These are phyloP conservation scores for Xylaria scruposa DNA, from an alignment of 495 filamentous ascomycete genomes.

Conservation along the genomic window DNA sequence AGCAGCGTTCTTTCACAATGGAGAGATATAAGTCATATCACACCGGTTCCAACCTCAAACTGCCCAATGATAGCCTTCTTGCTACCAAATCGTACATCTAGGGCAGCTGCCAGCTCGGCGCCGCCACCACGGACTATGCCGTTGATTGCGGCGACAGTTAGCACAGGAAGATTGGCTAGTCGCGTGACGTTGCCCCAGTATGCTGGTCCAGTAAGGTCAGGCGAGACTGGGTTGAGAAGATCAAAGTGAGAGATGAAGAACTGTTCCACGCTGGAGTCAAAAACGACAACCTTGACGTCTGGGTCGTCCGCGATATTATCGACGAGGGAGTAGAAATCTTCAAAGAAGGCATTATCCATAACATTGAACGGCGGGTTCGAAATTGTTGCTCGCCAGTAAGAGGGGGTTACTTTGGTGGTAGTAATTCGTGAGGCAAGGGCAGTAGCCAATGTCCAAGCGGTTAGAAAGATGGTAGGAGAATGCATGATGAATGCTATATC, in stretches of 20 bases:
- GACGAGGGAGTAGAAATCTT: not conserved
- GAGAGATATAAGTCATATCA: not conserved
- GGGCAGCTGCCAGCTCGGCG: not conserved
- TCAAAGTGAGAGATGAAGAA: slow-evolving; percentile 2
- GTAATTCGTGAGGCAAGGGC: not conserved
- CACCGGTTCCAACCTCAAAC: not conserved
- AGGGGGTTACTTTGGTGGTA: not conserved
- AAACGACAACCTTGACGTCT: not conserved
- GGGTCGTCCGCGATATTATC: not conserved
- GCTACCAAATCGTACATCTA: not conserved
- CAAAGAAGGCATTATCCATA: not conserved
- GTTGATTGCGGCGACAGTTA: not conserved
- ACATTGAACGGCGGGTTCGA: not conserved
- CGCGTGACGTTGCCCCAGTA: not conserved
- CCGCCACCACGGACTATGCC: slow-evolving; percentile 2
- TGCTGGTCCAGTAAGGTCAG: not conserved
- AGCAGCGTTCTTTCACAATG: not conserved
- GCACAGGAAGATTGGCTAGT: not conserved
- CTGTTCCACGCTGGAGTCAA: not conserved
- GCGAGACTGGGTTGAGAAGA: not conserved
- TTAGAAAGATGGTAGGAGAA: not conserved
- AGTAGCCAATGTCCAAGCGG: not conserved
- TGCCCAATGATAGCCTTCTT: not conserved
- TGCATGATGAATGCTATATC: not conserved
- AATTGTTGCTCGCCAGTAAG: not conserved